These are phyloP conservation scores for Bocquillonia castaneifolia DNA, from an alignment of 441 rosid genomes.

Conservation along the genomic window DNA sequence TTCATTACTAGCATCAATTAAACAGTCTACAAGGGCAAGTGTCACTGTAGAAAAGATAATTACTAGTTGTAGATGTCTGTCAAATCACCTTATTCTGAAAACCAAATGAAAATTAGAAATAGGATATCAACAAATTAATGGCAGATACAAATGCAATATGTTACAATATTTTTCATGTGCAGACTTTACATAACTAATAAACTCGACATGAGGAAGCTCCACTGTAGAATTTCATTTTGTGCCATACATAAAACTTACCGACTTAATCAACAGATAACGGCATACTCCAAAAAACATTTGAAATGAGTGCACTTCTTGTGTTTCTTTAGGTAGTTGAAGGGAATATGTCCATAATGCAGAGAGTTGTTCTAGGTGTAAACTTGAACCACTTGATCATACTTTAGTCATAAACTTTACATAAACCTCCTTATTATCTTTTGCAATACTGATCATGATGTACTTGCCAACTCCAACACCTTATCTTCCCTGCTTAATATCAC, in stretches of 20 bases:
- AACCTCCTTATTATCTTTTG: neutral
- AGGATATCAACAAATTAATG: constrained; percentile 10
- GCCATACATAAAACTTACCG: too few relatives aligned
- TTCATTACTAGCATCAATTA: neutral
- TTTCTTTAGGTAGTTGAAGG: neutral
- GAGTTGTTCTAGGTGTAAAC: too few relatives aligned
- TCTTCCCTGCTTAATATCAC: neutral
- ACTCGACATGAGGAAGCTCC: neutral
- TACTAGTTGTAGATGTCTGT: constrained; percentile 97
- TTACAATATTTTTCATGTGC: neutral
- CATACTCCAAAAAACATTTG: too few relatives aligned
- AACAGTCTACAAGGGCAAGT: neutral
- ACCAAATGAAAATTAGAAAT: constrained; percentile 12
- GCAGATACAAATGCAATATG: neutral
- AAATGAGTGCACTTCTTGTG: too few relatives aligned
- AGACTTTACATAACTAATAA: neutral
- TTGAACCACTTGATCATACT: neutral
- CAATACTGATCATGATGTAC: neutral
- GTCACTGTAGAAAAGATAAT: constrained; percentile 17
- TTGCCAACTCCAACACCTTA: neutral
- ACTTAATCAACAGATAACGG: too few relatives aligned
- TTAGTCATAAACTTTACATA: neutral
- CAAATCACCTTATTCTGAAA: constrained; percentile 92
- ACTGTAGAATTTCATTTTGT: neutral
- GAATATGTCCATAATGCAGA: neutral